Evolutionary conservation across 495 filamentous ascomycete genomes (phyloP).

Genomic region (Penicillium simplicissimum): DNA sequence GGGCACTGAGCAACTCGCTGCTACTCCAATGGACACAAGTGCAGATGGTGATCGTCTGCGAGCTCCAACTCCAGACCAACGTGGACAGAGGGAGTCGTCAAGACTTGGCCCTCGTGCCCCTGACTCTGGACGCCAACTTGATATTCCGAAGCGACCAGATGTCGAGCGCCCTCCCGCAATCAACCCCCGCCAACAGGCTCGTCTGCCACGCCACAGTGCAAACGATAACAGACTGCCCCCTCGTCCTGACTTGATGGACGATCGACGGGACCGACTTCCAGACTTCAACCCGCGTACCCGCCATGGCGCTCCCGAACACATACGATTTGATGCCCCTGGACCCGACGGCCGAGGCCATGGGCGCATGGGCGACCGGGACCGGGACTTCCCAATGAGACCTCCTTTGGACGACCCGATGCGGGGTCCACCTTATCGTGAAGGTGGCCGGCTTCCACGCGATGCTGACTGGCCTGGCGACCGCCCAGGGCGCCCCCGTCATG

Average conservation of each 20-base stretch:
- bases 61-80: slow-evolving; percentile 14
- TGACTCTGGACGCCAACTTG: slow-evolving; percentile 33
- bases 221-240: slow-evolving; percentile 32
- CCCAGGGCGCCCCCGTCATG: slow-evolving; percentile 35
- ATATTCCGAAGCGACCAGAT: slow-evolving; percentile 41
- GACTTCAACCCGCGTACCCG: slow-evolving; percentile 42
- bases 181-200: slow-evolving; percentile 33
- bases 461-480: slow-evolving; percentile 41
- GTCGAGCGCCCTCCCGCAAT: slow-evolving; percentile 27
- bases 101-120: slow-evolving; percentile 29
- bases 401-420: slow-evolving; percentile 46
- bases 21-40: slow-evolving; percentile 18
- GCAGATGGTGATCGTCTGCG: slow-evolving; percentile 22
- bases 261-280: slow-evolving; percentile 38
- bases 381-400: slow-evolving; percentile 37
- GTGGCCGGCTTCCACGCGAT: slow-evolving; percentile 32
- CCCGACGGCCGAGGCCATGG: slow-evolving; percentile 34
- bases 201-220: slow-evolving; percentile 35
- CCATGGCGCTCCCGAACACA: slow-evolving; percentile 40
- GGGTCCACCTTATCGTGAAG: slow-evolving; percentile 39
- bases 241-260: slow-evolving; percentile 42
- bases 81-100: slow-evolving; percentile 21
- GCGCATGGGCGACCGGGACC: slow-evolving; percentile 34
- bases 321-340: slow-evolving; percentile 35
- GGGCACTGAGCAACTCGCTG: slow-evolving; percentile 15